Evolutionary conservation across 768 basidiomycete genomes (phyloP), one percentile per base, ranked within the genome.

Genomic region (Tubosaeta sp.): DNA sequence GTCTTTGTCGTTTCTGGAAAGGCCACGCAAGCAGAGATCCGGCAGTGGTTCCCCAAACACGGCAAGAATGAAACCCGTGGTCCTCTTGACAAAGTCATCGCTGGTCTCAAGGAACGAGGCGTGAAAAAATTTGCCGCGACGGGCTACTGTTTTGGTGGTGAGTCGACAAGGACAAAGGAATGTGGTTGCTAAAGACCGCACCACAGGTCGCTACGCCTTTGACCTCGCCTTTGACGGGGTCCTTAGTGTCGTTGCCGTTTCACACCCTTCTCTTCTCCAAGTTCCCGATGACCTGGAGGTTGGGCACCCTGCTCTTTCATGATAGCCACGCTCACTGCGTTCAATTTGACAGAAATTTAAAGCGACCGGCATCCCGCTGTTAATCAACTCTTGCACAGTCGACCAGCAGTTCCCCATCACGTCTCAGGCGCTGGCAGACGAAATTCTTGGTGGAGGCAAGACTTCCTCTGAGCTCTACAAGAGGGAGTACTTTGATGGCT

Each of bases 121-220:
- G 71, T 89, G 19, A 80, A 72, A 2, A 63, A 63, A 7, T 76
- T 90, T 50, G 85, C 71, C 0, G 80, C 82, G 0, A 76, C 77
- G 5, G 86, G 84, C 3, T 89, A 82, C 71, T 90, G 88, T 71
- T 83, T 78, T 48, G 84, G 85, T 52, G 86, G 81, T 76, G 52
- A 51, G 73, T 57, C 16, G 12, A n/a, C 24, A 30, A 11, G 4
- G 2, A 0, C 21, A 3, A 22, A 24, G 14, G 21, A 24, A 34
- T 8, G 7, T 1, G n/a, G 13, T 21, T 3, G 6, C 53, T 32
- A n/a, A 56, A 16, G 52, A n/a, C 14, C 44, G 13, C 12, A 38
- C 68, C 39, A 54, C 51, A 22, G 75, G 57, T 59, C 72, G 73
- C n/a, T 77, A 75, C 39, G 60, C 64, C 30, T 72, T 75, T 61